phyloP scores from a whole-genome alignment of 2,329 filamentous ascomycete species.

The Microascus cirrosus region DNA sequence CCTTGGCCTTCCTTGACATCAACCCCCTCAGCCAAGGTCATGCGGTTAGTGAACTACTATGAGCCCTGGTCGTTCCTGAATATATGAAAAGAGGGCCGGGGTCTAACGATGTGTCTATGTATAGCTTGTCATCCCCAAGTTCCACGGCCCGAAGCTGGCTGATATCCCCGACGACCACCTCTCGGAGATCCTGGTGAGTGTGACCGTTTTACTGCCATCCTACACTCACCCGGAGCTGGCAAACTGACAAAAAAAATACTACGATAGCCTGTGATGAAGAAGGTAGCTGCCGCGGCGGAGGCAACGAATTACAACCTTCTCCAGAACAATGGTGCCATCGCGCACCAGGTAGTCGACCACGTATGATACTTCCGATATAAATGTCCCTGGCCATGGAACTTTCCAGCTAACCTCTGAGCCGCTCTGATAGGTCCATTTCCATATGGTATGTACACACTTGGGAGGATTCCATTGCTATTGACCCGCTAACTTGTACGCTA shows the following conservation, averaged over 20 bases:
- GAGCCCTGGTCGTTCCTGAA: not conserved
- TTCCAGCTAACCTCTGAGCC: not conserved
- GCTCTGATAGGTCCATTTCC: slow-evolving; percentile 66
- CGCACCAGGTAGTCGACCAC: slow-evolving; percentile 88
- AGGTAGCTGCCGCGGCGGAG: slow-evolving; percentile 66
- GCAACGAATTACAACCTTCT: slow-evolving; percentile 82
- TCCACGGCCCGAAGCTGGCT: slow-evolving; percentile 80
- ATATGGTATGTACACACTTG: slow-evolving; percentile 56
- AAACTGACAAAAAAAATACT: not conserved
- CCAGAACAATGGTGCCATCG: slow-evolving; percentile 88
- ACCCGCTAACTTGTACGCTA: slow-evolving; percentile 18
- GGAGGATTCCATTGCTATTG: slow-evolving; percentile 1
- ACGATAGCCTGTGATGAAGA: slow-evolving; percentile 66
- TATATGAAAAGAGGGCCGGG: not conserved
- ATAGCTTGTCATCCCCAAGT: slow-evolving; percentile 92
- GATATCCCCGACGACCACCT: slow-evolving; percentile 90
- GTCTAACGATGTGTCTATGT: not conserved
- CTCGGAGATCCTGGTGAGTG: slow-evolving; percentile 62
- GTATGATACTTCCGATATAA: slow-evolving; percentile 37
- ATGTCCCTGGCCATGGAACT: not conserved
- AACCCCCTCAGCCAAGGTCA: slow-evolving; percentile 81
- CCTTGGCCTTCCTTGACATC: slow-evolving; percentile 93
- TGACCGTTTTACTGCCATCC: not conserved
- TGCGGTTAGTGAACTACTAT: slow-evolving; percentile 48
- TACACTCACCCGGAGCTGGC: not conserved